Conservation (phyloP, 2,329 filamentous ascomycete genomes). For the Colletotrichum tabaci region DNA sequence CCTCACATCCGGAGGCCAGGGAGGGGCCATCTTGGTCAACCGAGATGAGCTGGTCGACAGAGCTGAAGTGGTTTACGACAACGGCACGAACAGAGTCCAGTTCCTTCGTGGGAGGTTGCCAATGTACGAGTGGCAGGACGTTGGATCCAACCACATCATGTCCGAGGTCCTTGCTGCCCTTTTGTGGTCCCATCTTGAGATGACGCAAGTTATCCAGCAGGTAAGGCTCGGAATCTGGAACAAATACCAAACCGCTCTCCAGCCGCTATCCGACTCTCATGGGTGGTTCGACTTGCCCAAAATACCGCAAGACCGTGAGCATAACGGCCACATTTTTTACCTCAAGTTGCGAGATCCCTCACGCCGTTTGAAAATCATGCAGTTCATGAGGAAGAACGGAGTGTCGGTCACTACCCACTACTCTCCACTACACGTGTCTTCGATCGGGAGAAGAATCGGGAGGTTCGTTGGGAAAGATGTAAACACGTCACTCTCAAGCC, state of each 20-base stretch:
- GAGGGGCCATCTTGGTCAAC: slow-evolving; percentile 3
- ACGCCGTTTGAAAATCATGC: neutral
- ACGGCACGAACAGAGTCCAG: neutral
- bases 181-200: slow-evolving; percentile 15
- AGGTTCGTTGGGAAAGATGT: slow-evolving; percentile 3
- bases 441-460: neutral
- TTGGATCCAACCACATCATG: slow-evolving; percentile 1
- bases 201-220: slow-evolving; percentile 7
- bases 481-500: slow-evolving; percentile 1
- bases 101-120: neutral
- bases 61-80: neutral
- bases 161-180: slow-evolving; percentile 1
- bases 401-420: neutral
- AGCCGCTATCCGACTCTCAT: neutral
- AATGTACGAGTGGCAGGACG: slow-evolving; percentile 2
- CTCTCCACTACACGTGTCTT: neutral
- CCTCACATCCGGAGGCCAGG: slow-evolving; percentile 5
- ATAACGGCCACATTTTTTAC: neutral
- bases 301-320: neutral
- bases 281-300: slow-evolving; percentile 1
- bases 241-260: neutral
- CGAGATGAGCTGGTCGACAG: neutral
- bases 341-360: neutral
- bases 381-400: neutral
- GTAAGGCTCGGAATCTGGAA: slow-evolving; percentile 7